phyloP scores from a whole-genome alignment of 768 basidiomycete species.

The Galerina sulciceps region DNA sequence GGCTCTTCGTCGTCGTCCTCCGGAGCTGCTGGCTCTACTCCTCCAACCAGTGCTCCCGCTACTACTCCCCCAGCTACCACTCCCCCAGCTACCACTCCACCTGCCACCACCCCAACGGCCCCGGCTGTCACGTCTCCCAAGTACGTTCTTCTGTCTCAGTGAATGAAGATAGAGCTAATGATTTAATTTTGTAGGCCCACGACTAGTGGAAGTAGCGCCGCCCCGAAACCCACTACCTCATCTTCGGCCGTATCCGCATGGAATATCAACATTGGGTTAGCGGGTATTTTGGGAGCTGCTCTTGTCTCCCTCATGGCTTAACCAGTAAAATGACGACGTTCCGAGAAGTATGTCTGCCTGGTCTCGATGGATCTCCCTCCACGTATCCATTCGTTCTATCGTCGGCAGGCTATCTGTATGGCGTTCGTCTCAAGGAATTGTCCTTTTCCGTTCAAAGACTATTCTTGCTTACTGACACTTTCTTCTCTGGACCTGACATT shows the following conservation, averaged over 20 bases:
- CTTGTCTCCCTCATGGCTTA: conserved; percentile 12
- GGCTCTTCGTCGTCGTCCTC: conserved; percentile 25
- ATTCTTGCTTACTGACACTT: background rate
- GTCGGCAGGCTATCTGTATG: background rate
- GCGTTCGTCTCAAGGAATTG: conserved; percentile 2
- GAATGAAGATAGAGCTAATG: background rate
- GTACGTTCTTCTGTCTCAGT: background rate
- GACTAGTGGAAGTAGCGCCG: background rate
- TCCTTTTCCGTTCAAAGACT: background rate
- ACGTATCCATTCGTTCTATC: background rate
- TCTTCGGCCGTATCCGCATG: conserved; percentile 23
- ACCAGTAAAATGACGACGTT: background rate
- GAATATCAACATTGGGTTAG: conserved; percentile 2
- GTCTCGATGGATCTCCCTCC: too few species aligned
- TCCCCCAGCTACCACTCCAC: conserved; percentile 14
- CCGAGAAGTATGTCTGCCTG: background rate
- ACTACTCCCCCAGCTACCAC: conserved; percentile 19
- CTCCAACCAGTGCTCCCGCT: conserved; percentile 18
- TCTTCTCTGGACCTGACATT: background rate
- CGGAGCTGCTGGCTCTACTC: conserved; percentile 18
- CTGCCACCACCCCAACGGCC: conserved; percentile 8
- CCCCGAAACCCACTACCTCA: conserved; percentile 17
- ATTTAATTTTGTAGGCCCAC: background rate
- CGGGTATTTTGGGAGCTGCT: conserved; percentile 8
- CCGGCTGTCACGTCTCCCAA: conserved; percentile 10